Percentiles rank a stretch among this genome's conserved stretches.
phyloP scores from a whole-genome alignment of 2,329 filamentous ascomycete species.

The Diaporthe australafricana region DNA sequence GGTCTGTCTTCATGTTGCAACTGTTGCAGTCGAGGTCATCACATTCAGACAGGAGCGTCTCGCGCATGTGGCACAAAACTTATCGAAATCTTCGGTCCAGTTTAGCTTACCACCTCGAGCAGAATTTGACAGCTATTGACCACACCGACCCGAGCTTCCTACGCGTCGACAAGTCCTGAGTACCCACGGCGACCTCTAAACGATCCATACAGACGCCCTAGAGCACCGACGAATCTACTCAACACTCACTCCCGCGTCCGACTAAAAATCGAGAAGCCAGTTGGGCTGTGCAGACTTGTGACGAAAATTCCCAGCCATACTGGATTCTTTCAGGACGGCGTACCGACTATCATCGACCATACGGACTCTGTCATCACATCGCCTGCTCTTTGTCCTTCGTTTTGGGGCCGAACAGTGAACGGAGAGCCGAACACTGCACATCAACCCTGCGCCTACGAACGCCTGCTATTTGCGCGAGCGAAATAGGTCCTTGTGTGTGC shows the following conservation, averaged over 20 bases:
- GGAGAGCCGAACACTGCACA: background rate
- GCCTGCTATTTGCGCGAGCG: background rate
- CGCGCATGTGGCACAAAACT: background rate
- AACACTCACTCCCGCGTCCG: background rate
- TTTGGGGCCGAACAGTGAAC: background rate
- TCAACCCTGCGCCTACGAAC: background rate
- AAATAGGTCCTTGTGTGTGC: background rate
- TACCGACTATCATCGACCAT: background rate
- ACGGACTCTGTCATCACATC: background rate
- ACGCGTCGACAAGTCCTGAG: conserved; percentile 11
- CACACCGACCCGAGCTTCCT: background rate
- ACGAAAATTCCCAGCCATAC: background rate
- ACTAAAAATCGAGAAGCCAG: background rate
- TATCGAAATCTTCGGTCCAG: background rate
- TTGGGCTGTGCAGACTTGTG: background rate
- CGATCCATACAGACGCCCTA: background rate
- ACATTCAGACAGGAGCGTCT: background rate
- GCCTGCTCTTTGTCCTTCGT: background rate
- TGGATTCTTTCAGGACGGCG: background rate
- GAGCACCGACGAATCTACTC: background rate
- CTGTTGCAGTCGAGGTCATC: background rate
- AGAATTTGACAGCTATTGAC: conserved; percentile 27
- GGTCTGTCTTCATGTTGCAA: background rate
- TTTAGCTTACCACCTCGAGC: conserved; percentile 24
- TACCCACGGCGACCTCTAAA: background rate